Evolutionary conservation across 176 grass and related monocot genomes (phyloP).

Genomic region (Aegilops sharonensis): DNA sequence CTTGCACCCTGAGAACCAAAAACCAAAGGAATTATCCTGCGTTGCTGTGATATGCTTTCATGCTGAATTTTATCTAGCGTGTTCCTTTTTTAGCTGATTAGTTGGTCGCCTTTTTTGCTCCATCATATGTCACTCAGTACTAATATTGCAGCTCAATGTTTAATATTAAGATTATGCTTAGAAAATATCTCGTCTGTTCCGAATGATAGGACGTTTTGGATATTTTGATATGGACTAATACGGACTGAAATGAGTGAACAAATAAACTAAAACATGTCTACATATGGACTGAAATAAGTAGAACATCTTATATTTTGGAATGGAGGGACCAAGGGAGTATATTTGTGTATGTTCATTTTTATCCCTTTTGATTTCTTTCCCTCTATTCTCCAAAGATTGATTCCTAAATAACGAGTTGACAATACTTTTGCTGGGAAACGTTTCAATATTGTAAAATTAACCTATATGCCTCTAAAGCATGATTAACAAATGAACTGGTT

Average conservation of each 20-base stretch:
- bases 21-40: background rate
- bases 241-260: too few species aligned
- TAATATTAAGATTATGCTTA: background rate
- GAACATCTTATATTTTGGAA: too few species aligned
- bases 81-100: background rate
- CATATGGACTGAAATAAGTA: too few species aligned
- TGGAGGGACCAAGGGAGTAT: background rate
- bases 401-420: background rate
- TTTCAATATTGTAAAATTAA: background rate
- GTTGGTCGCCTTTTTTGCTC: background rate
- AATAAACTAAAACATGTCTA: too few species aligned
- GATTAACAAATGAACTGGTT: background rate
- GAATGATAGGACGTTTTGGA: too few species aligned
- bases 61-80: background rate
- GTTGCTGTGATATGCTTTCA: background rate
- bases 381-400: background rate
- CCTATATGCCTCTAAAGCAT: background rate
- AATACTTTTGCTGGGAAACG: background rate
- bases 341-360: background rate
- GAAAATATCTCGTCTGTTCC: too few species aligned
- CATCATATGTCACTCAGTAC: background rate
- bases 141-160: background rate
- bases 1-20: background rate
- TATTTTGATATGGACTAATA: too few species aligned
- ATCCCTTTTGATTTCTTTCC: background rate